Percentiles rank a stretch among this genome's conserved stretches.
Conservation (phyloP, 73 alveolate species). For the Tetrahymena elliotti region DNA sequence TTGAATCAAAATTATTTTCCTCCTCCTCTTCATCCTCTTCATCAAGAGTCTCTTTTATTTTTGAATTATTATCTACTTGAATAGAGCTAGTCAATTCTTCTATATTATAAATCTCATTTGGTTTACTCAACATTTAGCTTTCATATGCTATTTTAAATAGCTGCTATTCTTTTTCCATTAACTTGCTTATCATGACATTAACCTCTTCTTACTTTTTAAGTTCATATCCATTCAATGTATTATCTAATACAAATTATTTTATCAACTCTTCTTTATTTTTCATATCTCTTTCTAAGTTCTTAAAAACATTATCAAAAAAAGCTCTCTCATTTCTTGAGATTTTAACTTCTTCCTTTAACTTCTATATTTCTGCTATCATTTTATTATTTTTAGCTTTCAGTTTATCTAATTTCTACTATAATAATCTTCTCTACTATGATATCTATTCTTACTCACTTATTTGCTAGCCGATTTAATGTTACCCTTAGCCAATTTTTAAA, state of each 20-base stretch:
- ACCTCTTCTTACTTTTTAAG: background rate
- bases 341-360: constrained; percentile 29
- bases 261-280: constrained; percentile 33
- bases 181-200: background rate
- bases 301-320: constrained; percentile 30
- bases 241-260: constrained; percentile 4
- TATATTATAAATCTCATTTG: background rate
- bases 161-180: background rate
- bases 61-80: background rate
- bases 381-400: constrained; percentile 28
- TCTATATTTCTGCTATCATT: constrained; percentile 29
- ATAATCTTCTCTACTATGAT: background rate
- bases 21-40: background rate
- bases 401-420: constrained; percentile 10
- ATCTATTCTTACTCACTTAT: background rate
- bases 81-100: background rate
- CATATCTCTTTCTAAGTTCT: constrained; percentile 39
- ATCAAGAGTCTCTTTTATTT: background rate
- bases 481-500: background rate
- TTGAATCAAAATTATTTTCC: background rate
- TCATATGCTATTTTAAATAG: background rate
- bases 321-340: constrained; percentile 35
- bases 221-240: background rate
- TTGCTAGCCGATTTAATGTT: background rate
- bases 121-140: background rate